These are phyloP conservation scores for Diaporthe australafricana DNA, from an alignment of 2,329 filamentous ascomycete genomes.

Conservation along the genomic window DNA sequence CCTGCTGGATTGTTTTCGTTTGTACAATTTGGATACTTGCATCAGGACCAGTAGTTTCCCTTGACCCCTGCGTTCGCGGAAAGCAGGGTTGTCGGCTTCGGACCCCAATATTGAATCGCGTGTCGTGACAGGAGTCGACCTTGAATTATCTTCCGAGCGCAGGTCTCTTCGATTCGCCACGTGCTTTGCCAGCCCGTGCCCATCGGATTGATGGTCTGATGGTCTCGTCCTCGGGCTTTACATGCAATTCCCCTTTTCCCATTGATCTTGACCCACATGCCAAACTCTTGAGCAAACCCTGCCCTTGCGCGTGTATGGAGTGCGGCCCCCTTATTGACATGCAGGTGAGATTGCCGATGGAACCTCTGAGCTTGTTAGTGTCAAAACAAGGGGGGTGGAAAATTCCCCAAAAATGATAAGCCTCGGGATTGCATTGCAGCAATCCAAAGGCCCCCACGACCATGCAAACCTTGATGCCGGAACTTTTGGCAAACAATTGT, in stretches of 20 bases:
- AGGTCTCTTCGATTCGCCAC: constrained; percentile 15
- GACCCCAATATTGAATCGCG: neutral
- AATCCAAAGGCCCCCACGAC: neutral
- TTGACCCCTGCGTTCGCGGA: neutral
- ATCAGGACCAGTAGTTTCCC: neutral
- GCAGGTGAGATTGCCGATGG: constrained; percentile 28
- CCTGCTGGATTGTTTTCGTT: neutral
- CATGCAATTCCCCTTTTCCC: constrained; percentile 8
- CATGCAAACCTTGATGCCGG: neutral
- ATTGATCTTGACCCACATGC: constrained; percentile 10
- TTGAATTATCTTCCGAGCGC: constrained; percentile 17
- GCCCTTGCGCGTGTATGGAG: neutral
- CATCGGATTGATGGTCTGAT: constrained; percentile 1
- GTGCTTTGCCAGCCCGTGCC: constrained; percentile 8
- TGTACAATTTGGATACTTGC: neutral
- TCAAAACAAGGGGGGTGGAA: neutral
- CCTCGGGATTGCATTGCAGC: neutral
- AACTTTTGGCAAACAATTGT: neutral
- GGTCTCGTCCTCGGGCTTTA: neutral
- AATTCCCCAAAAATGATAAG: constrained; percentile 14
- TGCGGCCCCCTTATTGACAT: constrained; percentile 19
- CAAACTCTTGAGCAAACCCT: constrained; percentile 8
- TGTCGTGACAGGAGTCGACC: neutral
- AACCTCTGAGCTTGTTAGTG: constrained; percentile 20
- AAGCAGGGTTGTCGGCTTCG: neutral